Evolutionary conservation across 164 flowering plant genomes (phyloP), one percentile per base, ranked within the genome.

Genomic region (Stephania cephalantha): DNA sequence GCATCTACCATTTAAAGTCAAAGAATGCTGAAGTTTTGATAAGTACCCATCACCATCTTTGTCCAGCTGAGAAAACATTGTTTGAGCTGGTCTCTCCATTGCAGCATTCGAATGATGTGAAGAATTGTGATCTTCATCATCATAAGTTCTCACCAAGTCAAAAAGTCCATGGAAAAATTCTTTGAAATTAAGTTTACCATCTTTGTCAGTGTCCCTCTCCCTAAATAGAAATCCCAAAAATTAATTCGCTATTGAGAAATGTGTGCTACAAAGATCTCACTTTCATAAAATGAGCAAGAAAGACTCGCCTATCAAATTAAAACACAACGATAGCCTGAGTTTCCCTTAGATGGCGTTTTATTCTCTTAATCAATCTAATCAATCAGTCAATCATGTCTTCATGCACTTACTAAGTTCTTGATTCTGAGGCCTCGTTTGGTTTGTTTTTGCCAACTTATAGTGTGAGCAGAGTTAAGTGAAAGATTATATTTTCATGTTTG

Each of bases 101-200:
- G 87, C 77, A 83, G 86, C 86, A 81, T 85, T 85, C 71, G 84
- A 78, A 0, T 77, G 79, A 74, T 85, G 87, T 69, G 94, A 82
- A 72, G 89, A 73, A 78, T 87, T 88, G 73, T 89, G 86, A 71
- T 66, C 78, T 75, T 82, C 92, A 75, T 93, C 96, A 69, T 91
- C 90, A 82, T 95, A 91, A 85, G 84, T 88, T 75, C 98, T 85
- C 73, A 95, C 90, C 85, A 90, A 72, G 78, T 95, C 97, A 87
- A 92, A 95, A n/a, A 95, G 86, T 73, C 99, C 98, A 78, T 92
- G 97, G 66, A 91, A 95, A 79, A 95, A 95, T 78, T 95, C 99
- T 68, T 92, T 82, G 75, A 92, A 95, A 82, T 88, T 86, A 13
- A 95, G 76, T 85, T 89, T 92, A 68, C 97, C 98, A 86, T 95